Conservation (phyloP, 1,139 yeast genomes). For the Candida tropicalis region DNA sequence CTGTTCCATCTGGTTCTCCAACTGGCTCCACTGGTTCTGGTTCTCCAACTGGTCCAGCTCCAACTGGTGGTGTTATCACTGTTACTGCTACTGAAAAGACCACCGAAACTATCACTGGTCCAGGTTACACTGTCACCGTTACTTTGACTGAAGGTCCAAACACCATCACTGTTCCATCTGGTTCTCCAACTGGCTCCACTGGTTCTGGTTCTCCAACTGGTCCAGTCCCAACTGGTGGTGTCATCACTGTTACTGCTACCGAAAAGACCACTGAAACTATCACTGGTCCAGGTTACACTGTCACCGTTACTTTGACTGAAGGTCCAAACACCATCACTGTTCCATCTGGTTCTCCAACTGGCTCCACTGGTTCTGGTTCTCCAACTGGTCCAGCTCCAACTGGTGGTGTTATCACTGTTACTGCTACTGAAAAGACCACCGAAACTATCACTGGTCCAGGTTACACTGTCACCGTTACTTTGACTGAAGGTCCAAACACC, state of each 20-base stretch:
- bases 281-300: conserved; percentile 2
- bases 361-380: background rate
- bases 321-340: background rate
- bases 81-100: conserved; percentile 2
- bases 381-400: conserved; percentile 6
- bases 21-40: background rate
- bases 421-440: background rate
- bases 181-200: background rate
- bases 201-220: background rate
- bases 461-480: conserved; percentile 1
- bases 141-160: background rate
- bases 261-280: background rate
- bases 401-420: conserved; percentile 1
- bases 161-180: background rate
- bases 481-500: conserved; percentile 1
- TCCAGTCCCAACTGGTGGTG: conserved; percentile 1
- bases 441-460: conserved; percentile 1
- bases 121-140: conserved; percentile 4
- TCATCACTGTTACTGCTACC: conserved; percentile 3
- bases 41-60: background rate
- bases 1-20: background rate
- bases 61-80: background rate
- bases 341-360: conserved; percentile 2
- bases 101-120: background rate
- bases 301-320: background rate